Evolutionary conservation across 805 yeast genomes (phyloP).

Genomic region (Sungouiozyma ichnusensis): DNA sequence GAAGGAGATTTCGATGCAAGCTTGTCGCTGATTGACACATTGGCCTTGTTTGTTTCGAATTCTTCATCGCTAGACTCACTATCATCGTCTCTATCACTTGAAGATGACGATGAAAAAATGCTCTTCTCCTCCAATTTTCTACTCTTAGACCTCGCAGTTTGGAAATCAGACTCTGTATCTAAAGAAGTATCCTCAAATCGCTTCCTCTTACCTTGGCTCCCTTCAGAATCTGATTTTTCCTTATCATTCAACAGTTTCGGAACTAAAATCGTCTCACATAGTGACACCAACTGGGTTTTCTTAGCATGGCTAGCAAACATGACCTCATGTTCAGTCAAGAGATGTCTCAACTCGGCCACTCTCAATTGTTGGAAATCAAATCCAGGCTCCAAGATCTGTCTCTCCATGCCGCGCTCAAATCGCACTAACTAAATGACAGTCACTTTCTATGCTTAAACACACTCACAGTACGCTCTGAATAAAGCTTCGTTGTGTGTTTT

Average conservation of each 20-base stretch:
- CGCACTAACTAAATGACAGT: no score
- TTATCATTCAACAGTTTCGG: conserved; percentile 32
- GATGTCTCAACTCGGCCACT: conserved; percentile 58
- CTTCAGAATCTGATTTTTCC: background rate
- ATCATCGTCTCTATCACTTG: background rate
- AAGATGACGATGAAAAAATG: background rate
- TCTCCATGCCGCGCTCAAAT: background rate
- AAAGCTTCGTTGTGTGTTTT: no score
- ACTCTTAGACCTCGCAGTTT: background rate
- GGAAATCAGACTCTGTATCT: background rate
- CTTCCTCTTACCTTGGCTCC: conserved; percentile 1
- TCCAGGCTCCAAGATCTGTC: conserved; percentile 27
- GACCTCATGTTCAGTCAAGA: conserved; percentile 55
- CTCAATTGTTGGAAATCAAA: conserved; percentile 59
- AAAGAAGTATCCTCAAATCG: background rate
- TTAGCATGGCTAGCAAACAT: conserved; percentile 51
- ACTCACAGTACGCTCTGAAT: background rate
- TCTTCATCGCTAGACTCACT: conserved; percentile 28
- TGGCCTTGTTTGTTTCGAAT: conserved; percentile 20
- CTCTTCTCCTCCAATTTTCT: background rate
- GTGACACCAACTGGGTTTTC: conserved; percentile 51
- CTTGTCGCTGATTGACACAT: conserved; percentile 5
- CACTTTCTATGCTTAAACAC: no score
- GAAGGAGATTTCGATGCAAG: conserved; percentile 17
- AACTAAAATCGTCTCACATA: conserved; percentile 46